phyloP scores from a whole-genome alignment of 2,329 filamentous ascomycete species.

The Orbilia quercus region DNA sequence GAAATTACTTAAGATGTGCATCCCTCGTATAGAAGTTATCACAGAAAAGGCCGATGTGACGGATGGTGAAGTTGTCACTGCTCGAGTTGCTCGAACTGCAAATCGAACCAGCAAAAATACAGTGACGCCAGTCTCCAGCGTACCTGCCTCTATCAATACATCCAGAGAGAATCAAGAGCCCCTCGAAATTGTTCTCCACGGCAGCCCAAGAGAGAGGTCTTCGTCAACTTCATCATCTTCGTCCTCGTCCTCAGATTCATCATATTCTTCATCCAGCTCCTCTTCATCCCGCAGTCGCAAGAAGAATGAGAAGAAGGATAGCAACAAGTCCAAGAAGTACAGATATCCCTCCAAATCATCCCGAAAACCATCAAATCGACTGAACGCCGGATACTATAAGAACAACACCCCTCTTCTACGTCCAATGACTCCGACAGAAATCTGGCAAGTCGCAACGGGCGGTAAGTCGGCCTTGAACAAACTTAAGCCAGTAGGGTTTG shows the following conservation, averaged over 20 bases:
- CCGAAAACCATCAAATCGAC: slow-evolving; percentile 42
- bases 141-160: slow-evolving; percentile 31
- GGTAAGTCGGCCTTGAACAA: slow-evolving; percentile 22
- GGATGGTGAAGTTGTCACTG: slow-evolving; percentile 20
- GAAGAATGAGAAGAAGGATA: slow-evolving; percentile 24
- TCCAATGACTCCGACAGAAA: slow-evolving; percentile 35
- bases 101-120: slow-evolving; percentile 10
- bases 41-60: slow-evolving; percentile 23
- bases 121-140: slow-evolving; percentile 40
- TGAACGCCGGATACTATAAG: slow-evolving; percentile 50
- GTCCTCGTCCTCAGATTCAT: slow-evolving; percentile 6
- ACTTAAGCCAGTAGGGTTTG: slow-evolving; percentile 28
- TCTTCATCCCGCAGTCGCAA: slow-evolving; percentile 7
- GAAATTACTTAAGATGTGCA: slow-evolving; percentile 43
- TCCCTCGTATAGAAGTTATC: slow-evolving; percentile 46
- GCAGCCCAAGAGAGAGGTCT: slow-evolving; percentile 3
- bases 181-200: slow-evolving; percentile 13
- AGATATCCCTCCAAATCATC: slow-evolving; percentile 46
- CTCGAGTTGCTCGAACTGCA: slow-evolving; percentile 37
- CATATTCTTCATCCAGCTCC: slow-evolving; percentile 1
- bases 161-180: slow-evolving; percentile 22
- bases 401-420: slow-evolving; percentile 26
- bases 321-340: slow-evolving; percentile 27
- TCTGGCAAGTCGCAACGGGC: slow-evolving; percentile 37
- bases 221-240: slow-evolving; percentile 32